phyloP scores from a whole-genome alignment of 148 eudicot species.

The Chenopodium formosanum region DNA sequence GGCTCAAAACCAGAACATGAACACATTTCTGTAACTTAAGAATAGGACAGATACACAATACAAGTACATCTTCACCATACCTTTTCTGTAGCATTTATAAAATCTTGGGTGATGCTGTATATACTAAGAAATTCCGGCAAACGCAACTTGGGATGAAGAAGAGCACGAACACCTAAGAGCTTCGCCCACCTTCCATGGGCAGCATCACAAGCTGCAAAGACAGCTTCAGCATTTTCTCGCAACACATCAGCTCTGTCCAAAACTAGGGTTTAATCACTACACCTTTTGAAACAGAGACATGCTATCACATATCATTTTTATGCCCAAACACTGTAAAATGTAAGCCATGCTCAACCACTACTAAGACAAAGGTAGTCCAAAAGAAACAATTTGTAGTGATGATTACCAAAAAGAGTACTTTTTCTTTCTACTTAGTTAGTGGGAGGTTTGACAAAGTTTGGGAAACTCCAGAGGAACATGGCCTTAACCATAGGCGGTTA shows the following conservation, averaged over 20 bases:
- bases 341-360: not conserved
- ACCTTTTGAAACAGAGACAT: constrained; percentile 10
- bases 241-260: constrained; percentile 89
- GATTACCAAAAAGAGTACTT: not conserved
- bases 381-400: not conserved
- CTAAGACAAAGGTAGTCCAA: not conserved
- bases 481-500: not conserved
- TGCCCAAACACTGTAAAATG: not conserved
- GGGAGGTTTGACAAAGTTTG: not conserved
- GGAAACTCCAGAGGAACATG: not conserved
- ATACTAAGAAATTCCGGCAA: constrained; percentile 82
- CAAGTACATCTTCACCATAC: constrained; percentile 30
- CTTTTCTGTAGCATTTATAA: constrained; percentile 89
- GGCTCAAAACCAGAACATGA: constrained; percentile 32
- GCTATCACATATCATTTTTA: not conserved
- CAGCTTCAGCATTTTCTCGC: constrained; percentile 97
- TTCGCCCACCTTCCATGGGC: constrained; percentile 99
- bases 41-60: not conserved
- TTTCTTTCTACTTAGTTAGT: not conserved
- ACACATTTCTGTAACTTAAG: constrained; percentile 11
- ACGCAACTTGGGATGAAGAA: constrained; percentile 83
- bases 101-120: constrained; percentile 78
- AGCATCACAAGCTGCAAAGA: constrained; percentile 97
- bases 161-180: constrained; percentile 95
- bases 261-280: constrained; percentile 5